phyloP scores from a whole-genome alignment of 1,284 basidiomycete species.

The Clitocybe nebularis region DNA sequence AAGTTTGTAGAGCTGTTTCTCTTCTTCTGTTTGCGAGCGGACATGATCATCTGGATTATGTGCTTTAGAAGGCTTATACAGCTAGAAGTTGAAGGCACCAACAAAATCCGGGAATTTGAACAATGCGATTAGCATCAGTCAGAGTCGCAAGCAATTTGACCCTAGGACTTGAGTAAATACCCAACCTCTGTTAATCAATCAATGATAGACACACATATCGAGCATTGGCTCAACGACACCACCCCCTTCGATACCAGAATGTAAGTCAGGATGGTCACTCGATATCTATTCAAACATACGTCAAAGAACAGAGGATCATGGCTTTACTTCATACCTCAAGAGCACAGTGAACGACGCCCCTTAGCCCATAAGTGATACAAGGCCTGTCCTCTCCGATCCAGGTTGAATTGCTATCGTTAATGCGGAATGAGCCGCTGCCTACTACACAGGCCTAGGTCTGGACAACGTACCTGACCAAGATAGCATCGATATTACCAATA shows the following conservation, averaged over 20 bases:
- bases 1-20: constrained; percentile 63
- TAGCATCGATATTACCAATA: constrained; percentile 84
- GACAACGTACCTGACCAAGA: constrained; percentile 66
- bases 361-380: constrained; percentile 92
- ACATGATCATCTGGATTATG: constrained; percentile 66
- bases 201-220: constrained; percentile 67
- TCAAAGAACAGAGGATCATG: neutral
- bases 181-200: constrained; percentile 3
- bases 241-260: constrained; percentile 93
- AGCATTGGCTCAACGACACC: constrained; percentile 86
- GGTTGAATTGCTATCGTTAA: constrained; percentile 75
- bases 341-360: constrained; percentile 87
- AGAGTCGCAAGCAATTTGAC: constrained; percentile 77
- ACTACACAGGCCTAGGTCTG: neutral
- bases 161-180: constrained; percentile 38
- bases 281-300: constrained; percentile 43
- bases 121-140: constrained; percentile 51
- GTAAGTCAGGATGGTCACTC: constrained; percentile 69
- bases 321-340: constrained; percentile 48
- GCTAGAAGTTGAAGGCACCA: constrained; percentile 26
- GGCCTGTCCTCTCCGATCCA: constrained; percentile 96
- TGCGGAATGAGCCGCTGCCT: constrained; percentile 1
- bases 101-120: constrained; percentile 87
- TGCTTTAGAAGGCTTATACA: constrained; percentile 7
- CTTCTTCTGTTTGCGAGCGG: constrained; percentile 60